Evolutionary conservation across 192 early-diverging fungal species (phyloP).

Genomic region (Coemansia sp.): DNA sequence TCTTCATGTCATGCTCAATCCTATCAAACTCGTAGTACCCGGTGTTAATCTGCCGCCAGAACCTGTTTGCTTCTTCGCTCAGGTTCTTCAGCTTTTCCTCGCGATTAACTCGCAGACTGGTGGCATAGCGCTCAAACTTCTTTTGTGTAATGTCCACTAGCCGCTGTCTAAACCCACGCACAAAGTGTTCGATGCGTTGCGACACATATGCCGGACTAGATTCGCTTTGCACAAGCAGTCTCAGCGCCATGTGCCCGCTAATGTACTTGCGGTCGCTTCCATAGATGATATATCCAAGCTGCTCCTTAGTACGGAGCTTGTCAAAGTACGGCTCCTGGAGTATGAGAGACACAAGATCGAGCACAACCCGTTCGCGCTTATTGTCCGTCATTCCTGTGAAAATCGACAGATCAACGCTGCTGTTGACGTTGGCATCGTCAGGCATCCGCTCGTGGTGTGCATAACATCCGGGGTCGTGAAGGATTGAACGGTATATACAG

Average conservation of each 20-base stretch:
- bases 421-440: slow-evolving; percentile 84
- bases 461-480: slow-evolving; percentile 40
- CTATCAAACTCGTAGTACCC: slow-evolving; percentile 85
- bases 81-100: slow-evolving; percentile 80
- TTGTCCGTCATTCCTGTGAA: slow-evolving; percentile 77
- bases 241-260: slow-evolving; percentile 74
- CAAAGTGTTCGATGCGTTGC: slow-evolving; percentile 76
- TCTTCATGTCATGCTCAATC: slow-evolving; percentile 24
- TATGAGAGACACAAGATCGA: slow-evolving; percentile 80
- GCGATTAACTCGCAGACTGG: slow-evolving; percentile 63
- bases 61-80: slow-evolving; percentile 63
- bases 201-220: slow-evolving; percentile 78
- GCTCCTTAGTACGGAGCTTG: slow-evolving; percentile 90
- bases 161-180: slow-evolving; percentile 58
- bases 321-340: slow-evolving; percentile 90
- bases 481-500: slow-evolving; percentile 32
- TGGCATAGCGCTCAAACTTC: slow-evolving; percentile 67
- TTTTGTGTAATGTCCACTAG: slow-evolving; percentile 65
- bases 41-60: slow-evolving; percentile 69
- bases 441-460: slow-evolving; percentile 49
- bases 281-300: slow-evolving; percentile 72
- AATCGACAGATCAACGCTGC: slow-evolving; percentile 82
- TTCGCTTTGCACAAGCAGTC: slow-evolving; percentile 89
- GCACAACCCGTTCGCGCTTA: slow-evolving; percentile 62
- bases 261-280: slow-evolving; percentile 62